A percentile compares a stretch with the other conserved stretches of the same genome.
Evolutionary conservation across 768 basidiomycete species (phyloP).

Genomic region (Russula olivacea): DNA sequence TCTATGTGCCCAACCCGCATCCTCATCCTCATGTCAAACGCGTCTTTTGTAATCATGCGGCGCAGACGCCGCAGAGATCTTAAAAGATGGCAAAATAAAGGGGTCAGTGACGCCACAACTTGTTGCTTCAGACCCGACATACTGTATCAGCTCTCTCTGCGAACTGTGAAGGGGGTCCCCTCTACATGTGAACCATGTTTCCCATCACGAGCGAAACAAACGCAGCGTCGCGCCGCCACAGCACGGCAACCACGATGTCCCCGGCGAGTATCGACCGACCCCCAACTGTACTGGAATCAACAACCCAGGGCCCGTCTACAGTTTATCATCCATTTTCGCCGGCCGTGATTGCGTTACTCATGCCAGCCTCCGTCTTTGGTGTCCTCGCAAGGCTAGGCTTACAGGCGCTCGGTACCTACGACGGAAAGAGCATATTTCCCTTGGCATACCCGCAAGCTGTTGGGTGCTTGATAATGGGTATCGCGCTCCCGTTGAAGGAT

Average conservation of each 20-base stretch:
- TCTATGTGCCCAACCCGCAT: no score
- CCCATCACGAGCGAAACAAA: neutral
- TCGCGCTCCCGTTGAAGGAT: constrained; percentile 62
- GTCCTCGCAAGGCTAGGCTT: constrained; percentile 77
- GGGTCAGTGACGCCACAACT: neutral
- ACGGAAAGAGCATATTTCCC: constrained; percentile 71
- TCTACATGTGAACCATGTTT: neutral
- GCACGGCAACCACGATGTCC: constrained; percentile 34
- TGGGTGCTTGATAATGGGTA: constrained; percentile 91
- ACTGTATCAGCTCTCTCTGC: neutral
- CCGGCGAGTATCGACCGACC: constrained; percentile 40
- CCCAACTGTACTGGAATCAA: constrained; percentile 32
- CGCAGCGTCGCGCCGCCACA: neutral
- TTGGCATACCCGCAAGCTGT: constrained; percentile 80
- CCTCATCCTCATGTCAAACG: neutral
- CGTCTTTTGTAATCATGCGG: neutral
- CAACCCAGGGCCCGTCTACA: constrained; percentile 30
- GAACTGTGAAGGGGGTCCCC: neutral
- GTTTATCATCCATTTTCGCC: constrained; percentile 51
- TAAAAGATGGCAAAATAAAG: neutral
- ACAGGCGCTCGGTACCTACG: constrained; percentile 63
- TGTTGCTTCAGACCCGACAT: neutral
- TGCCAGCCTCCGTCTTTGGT: constrained; percentile 83
- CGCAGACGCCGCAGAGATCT: no score
- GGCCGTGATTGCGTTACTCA: constrained; percentile 62